Evolutionary conservation across 2,329 filamentous ascomycete species (phyloP).

Genomic region (Botrytis deweyae): DNA sequence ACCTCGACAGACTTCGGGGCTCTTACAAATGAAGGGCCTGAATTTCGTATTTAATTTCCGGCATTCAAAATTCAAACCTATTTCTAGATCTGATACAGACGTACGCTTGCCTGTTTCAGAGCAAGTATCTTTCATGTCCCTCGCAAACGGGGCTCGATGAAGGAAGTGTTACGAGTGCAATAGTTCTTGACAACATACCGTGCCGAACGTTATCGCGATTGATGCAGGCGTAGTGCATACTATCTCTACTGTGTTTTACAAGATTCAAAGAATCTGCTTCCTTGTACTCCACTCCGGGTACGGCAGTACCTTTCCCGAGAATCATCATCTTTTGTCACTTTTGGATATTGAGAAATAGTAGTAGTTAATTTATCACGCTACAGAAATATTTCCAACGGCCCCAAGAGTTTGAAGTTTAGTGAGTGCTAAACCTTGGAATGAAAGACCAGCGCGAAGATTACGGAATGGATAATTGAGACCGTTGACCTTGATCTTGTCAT

Average conservation of each 20-base stretch:
- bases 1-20: neutral
- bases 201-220: conserved; percentile 7
- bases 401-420: no score
- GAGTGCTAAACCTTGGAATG: neutral
- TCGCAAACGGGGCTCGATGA: neutral
- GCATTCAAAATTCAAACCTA: neutral
- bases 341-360: neutral
- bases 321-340: neutral
- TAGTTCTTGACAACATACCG: neutral
- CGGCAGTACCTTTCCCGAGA: neutral
- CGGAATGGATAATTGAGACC: no score
- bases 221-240: neutral
- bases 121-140: neutral
- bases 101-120: conserved; percentile 1
- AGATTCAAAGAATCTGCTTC: neutral
- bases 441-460: neutral
- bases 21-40: neutral
- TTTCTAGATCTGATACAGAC: neutral
- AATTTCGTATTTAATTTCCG: conserved; percentile 3
- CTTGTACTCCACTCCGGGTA: neutral
- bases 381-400: neutral
- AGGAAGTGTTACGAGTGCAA: conserved; percentile 1
- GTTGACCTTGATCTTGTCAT: neutral
- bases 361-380: neutral
- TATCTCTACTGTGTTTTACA: neutral